Base-by-base conservation (phyloP, 257 asterid species). In the Anisodus tanguticus region DNA sequence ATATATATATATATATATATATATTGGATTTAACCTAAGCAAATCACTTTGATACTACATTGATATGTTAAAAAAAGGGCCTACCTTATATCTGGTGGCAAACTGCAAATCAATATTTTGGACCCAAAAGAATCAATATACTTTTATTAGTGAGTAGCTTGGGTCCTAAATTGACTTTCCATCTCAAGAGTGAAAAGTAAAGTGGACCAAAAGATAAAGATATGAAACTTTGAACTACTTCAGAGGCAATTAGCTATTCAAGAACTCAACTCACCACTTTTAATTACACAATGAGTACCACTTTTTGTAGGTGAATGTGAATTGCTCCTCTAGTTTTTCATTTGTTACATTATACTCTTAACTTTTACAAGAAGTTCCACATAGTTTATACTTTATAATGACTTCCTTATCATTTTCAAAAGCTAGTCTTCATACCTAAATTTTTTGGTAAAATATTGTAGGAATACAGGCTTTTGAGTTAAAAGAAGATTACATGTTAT, bases 121-220 rank as follows among this genome's bases (percentile, higher is more conserved):
- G 26, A 22, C 26, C 26, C 26, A 22, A 22, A 22, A 22, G 26
- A 22, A 22, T 22, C 26, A 22, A 76, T 76, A 51, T 76, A 26
- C 41, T 47, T 76, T 76, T 76, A 76, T 76, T 76, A 26, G 47
- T 51, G 2, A 76, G 81, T 76, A 76, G 26, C 26, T 22, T 22
- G 49, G 26, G 26, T 22, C 26, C 26, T 22, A 22, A 22, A 22
- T 22, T 22, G 26, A 22, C 26, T 22, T 22, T 22, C 26, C 26
- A 22, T 22, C n/a, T 17, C 11, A 45, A 35, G 31, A 39, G 8
- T 31, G 16, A 9, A 53, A 85, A 82, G 85, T 37, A 74, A 41
- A 63, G 69, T 82, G 31, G 85, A 83, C 64, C 54, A 82, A 53
- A 63, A 62, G 58, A 47, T 51, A 72, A n/a, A 41, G n/a, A 63